These are phyloP conservation scores for Zizania latifolia DNA, from an alignment of 176 grass and related monocot species.

Conservation along the genomic window DNA sequence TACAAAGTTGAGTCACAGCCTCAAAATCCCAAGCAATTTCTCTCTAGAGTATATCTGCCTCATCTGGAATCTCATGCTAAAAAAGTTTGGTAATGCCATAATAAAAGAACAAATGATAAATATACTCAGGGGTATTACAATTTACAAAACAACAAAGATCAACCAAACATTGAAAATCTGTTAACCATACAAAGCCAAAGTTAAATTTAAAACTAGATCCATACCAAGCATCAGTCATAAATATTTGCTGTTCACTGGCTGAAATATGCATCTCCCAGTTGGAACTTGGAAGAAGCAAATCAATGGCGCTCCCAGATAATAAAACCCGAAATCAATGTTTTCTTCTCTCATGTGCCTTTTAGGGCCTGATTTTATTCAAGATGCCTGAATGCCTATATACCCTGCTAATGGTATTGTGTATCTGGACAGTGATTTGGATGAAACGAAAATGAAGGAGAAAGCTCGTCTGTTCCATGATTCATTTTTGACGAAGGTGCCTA, in stretches of 20 bases:
- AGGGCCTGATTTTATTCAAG: background rate
- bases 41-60: background rate
- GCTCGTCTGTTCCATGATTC: constrained; percentile 80
- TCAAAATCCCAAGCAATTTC: background rate
- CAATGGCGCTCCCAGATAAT: background rate
- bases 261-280: background rate
- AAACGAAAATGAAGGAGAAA: constrained; percentile 82
- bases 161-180: background rate
- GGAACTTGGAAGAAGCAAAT: background rate
- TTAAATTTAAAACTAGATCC: background rate
- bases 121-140: background rate
- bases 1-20: background rate
- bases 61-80: background rate
- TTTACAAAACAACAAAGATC: background rate
- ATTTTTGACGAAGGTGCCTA: constrained; percentile 76
- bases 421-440: constrained; percentile 55
- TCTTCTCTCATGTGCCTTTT: background rate
- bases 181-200: background rate
- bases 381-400: constrained; percentile 24
- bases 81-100: background rate
- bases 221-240: background rate
- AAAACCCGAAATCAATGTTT: background rate
- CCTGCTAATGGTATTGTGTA: background rate
- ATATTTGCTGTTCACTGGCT: background rate
- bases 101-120: background rate